Evolutionary conservation across 129 eudicot genomes (phyloP), one percentile per base, ranked within the genome.

Genomic region (Logfia minima): DNA sequence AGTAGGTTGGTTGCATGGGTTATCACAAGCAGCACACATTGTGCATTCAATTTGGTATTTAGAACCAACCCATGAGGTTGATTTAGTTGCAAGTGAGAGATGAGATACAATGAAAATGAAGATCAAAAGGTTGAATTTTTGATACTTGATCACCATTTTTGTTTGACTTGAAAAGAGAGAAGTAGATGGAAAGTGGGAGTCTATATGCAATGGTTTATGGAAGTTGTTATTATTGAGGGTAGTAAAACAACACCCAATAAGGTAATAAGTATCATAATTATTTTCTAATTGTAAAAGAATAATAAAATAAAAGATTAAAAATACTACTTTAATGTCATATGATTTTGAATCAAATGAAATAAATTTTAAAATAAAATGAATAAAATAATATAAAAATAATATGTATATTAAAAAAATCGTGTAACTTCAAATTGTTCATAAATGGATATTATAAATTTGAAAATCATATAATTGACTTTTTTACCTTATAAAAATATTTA

Each of bases 1-100:
- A 3, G 86, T 71, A 81, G 86, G 74, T 21, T 79, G 81, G 85
- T 58, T 80, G 79, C 97, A 92, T 34, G 97, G 97, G 81, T 89
- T 89, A 84, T 92, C 97, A 83, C 97, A 92, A 0, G 92, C 96
- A 1, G 90, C 78, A 82, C 97, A 92, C 97, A 92, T 87, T 84
- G 97, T 92, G 76, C 97, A 92, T 82, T 89, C 88, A 64, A 92
- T 84, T 77, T 89, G 89, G 84, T 89, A 92, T 74, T 92, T 92
- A 0, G 97, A 89, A 18, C 91, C 93, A 24, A 60, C 83, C 93
- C 93, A 89, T 69, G 87, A 43, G 58, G 70, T 80, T 21, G 88
- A 74, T 51, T 78, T 6, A 31, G 56, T 35, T 66, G 58, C 78
- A 68, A 79, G 45, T 31, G 56, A 37, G 45, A 74, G 34, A 5